A percentile compares a stretch with the other conserved stretches of the same genome.
phyloP scores from a whole-genome alignment of 768 basidiomycete genomes.

The Lanmaoa rubissima region DNA sequence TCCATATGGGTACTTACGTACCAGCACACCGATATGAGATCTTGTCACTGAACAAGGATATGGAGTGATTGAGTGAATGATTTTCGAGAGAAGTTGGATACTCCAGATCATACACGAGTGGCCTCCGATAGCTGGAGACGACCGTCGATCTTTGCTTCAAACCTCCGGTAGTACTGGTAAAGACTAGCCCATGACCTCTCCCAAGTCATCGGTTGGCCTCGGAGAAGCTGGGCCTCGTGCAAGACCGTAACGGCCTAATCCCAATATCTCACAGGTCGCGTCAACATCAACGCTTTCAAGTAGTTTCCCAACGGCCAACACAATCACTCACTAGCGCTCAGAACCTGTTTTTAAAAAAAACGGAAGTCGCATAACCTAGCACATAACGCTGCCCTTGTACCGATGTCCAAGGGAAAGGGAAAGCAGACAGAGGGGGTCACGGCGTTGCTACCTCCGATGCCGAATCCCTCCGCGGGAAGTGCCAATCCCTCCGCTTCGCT shows the following conservation, averaged over 20 bases:
- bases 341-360: neutral
- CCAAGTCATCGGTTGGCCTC: conserved; percentile 4
- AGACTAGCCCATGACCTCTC: neutral
- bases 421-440: conserved; percentile 22
- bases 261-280: conserved; percentile 5
- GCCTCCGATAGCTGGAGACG: neutral
- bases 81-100: neutral
- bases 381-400: neutral
- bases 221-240: conserved; percentile 1
- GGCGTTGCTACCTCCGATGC: conserved; percentile 37
- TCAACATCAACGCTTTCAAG: neutral
- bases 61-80: neutral
- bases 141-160: neutral
- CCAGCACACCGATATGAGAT: neutral
- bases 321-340: conserved; percentile 8
- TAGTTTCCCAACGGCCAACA: conserved; percentile 8
- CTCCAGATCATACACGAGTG: neutral
- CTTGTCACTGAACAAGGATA: neutral
- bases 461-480: conserved; percentile 58
- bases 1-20: neutral
- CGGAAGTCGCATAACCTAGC: neutral
- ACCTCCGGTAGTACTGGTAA: neutral
- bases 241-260: conserved; percentile 1
- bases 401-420: conserved; percentile 34
- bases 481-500: conserved; percentile 74